Evolutionary conservation across 1,284 basidiomycete species (phyloP).

Genomic region (Boletus smithii): DNA sequence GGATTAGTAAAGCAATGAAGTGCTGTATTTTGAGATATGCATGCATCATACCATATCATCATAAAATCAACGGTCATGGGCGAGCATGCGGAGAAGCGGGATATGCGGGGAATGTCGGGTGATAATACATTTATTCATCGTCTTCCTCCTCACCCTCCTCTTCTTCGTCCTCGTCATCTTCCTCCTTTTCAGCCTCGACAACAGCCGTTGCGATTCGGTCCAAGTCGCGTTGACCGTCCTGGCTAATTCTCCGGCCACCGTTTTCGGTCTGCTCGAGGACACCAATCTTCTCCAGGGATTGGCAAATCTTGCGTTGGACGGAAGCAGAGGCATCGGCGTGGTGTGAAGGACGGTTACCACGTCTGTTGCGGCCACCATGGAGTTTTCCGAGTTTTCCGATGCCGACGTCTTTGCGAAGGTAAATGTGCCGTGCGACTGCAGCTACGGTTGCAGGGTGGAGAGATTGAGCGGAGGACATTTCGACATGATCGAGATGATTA

Average conservation of each 20-base stretch:
- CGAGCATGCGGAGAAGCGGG: constrained; percentile 23
- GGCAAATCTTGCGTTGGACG: constrained; percentile 90
- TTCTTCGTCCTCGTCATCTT: constrained; percentile 84
- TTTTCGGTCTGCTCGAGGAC: constrained; percentile 93
- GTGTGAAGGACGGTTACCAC: constrained; percentile 93
- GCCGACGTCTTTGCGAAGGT: constrained; percentile 98
- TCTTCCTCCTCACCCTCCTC: constrained; percentile 73
- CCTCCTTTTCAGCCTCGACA: constrained; percentile 83
- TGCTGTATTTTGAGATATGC: constrained; percentile 36
- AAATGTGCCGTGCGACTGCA: constrained; percentile 98
- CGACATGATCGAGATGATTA: constrained; percentile 39
- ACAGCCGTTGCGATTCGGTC: constrained; percentile 98
- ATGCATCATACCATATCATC: constrained; percentile 44
- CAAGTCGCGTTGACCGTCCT: constrained; percentile 96
- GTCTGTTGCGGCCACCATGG: constrained; percentile 93
- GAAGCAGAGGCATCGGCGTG: constrained; percentile 86
- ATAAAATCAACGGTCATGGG: constrained; percentile 35
- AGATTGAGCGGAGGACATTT: constrained; percentile 1
- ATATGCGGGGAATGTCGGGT: too few species aligned
- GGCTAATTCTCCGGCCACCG: constrained; percentile 93
- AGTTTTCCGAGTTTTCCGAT: constrained; percentile 95
- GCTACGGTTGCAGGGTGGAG: constrained; percentile 58
- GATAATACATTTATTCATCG: constrained; percentile 42
- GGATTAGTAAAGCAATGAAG: constrained; percentile 11
- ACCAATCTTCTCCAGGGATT: constrained; percentile 98